A percentile compares a stretch with the other conserved stretches of the same genome.
These are phyloP conservation scores for Colletotrichum somersetense DNA, from an alignment of 2,329 filamentous ascomycete genomes.

Conservation along the genomic window DNA sequence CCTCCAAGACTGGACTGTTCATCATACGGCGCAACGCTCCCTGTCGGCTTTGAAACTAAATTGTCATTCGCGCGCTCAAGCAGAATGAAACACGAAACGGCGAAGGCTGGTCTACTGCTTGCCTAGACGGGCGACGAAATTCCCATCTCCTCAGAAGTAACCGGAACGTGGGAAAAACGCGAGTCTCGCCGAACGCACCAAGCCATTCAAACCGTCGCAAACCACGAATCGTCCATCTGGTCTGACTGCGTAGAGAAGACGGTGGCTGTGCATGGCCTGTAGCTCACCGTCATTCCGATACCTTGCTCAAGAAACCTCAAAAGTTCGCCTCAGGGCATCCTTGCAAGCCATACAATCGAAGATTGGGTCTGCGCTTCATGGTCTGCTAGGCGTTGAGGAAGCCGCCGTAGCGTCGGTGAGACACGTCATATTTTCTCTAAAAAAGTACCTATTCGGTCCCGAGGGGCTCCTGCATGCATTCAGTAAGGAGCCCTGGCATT, in stretches of 20 bases:
- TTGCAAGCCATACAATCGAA: background rate
- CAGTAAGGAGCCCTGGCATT: background rate
- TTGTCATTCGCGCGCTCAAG: background rate
- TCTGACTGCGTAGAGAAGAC: too few relatives aligned
- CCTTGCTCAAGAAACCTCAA: background rate
- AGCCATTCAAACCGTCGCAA: background rate
- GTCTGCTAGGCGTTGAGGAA: background rate
- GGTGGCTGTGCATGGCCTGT: background rate
- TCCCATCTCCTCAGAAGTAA: too few relatives aligned
- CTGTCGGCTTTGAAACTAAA: background rate
- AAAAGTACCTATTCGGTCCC: background rate
- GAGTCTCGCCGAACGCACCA: background rate
- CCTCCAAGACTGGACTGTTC: too few relatives aligned
- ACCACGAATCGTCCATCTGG: background rate
- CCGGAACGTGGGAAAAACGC: background rate
- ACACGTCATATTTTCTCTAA: background rate
- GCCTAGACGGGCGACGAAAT: too few relatives aligned
- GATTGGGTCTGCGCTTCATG: too few relatives aligned
- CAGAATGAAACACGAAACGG: background rate
- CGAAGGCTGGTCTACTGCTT: background rate
- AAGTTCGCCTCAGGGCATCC: background rate
- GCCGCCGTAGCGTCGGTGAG: background rate
- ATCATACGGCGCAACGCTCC: fast-evolving
- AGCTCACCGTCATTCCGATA: background rate
- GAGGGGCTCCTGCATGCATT: background rate